Evolutionary conservation across 148 eudicot species (phyloP).

Genomic region (Fagopyrum homotropicum): DNA sequence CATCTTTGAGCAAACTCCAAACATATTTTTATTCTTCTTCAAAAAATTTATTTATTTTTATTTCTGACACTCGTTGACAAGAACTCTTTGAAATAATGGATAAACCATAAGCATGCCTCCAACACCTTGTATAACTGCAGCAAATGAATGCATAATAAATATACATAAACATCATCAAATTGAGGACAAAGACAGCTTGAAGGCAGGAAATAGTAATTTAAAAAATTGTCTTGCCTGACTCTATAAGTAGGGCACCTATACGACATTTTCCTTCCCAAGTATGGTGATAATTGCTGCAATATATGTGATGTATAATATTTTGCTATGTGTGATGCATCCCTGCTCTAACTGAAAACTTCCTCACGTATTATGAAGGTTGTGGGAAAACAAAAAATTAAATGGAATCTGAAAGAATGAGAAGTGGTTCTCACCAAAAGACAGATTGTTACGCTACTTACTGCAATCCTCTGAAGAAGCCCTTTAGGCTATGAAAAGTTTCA

Average conservation of each 20-base stretch:
- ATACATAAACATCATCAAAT: not conserved
- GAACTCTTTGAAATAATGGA: slow-evolving; percentile 90
- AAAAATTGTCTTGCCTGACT: slow-evolving; percentile 63
- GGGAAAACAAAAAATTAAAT: slow-evolving; percentile 6
- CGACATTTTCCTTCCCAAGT: slow-evolving; percentile 30
- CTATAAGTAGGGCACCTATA: slow-evolving; percentile 77
- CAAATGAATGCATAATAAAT: not conserved
- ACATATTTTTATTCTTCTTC: too few relatives aligned
- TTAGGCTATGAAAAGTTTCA: slow-evolving; percentile 69
- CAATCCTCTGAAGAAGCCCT: slow-evolving; percentile 34
- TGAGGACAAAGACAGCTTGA: not conserved
- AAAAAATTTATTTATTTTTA: too few relatives aligned
- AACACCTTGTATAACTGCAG: slow-evolving; percentile 80
- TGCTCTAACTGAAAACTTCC: slow-evolving; percentile 52
- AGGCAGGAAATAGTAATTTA: not conserved
- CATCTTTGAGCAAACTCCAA: slow-evolving; percentile 1
- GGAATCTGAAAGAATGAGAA: not conserved
- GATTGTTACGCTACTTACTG: slow-evolving; percentile 39
- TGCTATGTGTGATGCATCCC: slow-evolving; percentile 59
- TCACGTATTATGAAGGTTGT: slow-evolving; percentile 60
- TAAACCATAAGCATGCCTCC: slow-evolving; percentile 98
- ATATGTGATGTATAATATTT: slow-evolving; percentile 42
- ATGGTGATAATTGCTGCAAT: slow-evolving; percentile 39
- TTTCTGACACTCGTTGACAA: slow-evolving; percentile 56
- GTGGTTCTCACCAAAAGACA: not conserved